phyloP scores from a whole-genome alignment of 2,329 filamentous ascomycete species.

The Zopfia rhizophila region DNA sequence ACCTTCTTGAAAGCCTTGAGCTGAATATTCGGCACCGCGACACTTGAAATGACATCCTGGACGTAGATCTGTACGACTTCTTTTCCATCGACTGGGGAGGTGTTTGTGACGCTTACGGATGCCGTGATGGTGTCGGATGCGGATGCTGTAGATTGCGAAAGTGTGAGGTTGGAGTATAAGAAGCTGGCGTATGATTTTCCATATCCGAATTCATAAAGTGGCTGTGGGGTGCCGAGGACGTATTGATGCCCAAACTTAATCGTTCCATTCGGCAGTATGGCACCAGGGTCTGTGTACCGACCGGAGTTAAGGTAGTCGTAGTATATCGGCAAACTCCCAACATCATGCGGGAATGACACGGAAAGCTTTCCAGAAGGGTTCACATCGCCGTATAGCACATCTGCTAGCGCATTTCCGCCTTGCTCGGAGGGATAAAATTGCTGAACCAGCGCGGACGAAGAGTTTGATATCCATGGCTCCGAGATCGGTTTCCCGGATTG shows the following conservation, averaged over 20 bases:
- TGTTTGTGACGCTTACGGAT: conserved; percentile 71
- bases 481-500: conserved; percentile 77
- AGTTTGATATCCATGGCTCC: conserved; percentile 75
- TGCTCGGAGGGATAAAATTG: conserved; percentile 80
- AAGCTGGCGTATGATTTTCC: conserved; percentile 74
- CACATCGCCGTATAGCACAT: conserved; percentile 69
- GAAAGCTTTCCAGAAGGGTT: conserved; percentile 74
- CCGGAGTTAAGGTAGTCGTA: conserved; percentile 79
- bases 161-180: conserved; percentile 64
- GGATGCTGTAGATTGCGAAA: conserved; percentile 61
- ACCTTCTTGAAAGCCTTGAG: conserved; percentile 77
- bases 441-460: conserved; percentile 73
- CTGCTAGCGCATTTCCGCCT: conserved; percentile 73
- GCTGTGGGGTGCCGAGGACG: conserved; percentile 68
- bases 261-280: conserved; percentile 66
- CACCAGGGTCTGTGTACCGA: conserved; percentile 60
- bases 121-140: conserved; percentile 67
- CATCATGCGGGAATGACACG: conserved; percentile 73
- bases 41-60: conserved; percentile 68
- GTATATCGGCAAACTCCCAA: conserved; percentile 74
- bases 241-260: conserved; percentile 73
- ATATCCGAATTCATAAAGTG: conserved; percentile 74
- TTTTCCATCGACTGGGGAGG: conserved; percentile 64
- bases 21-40: conserved; percentile 72
- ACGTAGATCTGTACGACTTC: conserved; percentile 77